A percentile compares a stretch with the other conserved stretches of the same genome.
Evolutionary conservation across 768 basidiomycete species (phyloP).

Genomic region (Lanmaoa pseudosensibilis): DNA sequence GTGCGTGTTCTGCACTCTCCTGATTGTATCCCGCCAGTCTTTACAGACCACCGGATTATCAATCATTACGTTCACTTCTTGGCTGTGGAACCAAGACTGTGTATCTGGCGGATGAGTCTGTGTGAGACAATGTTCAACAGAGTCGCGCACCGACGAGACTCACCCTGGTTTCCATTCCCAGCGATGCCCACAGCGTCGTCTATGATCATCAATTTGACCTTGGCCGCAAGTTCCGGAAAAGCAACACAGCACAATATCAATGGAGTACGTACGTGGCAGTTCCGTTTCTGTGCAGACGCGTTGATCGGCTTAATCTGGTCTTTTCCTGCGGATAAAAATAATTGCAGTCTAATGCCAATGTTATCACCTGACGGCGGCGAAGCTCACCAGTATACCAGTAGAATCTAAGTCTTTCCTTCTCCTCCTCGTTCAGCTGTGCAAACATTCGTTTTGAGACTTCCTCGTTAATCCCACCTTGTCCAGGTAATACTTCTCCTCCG

Average conservation of each 20-base stretch:
- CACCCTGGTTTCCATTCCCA: constrained; percentile 71
- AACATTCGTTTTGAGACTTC: constrained; percentile 63
- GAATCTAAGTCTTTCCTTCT: constrained; percentile 47
- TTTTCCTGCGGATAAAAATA: constrained; percentile 38
- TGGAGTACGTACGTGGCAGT: constrained; percentile 55
- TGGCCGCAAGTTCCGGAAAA: background rate
- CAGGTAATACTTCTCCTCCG: constrained; percentile 60
- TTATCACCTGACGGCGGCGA: background rate
- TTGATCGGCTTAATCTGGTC: constrained; percentile 66
- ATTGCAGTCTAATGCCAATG: background rate
- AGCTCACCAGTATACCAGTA: constrained; percentile 52
- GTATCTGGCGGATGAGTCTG: constrained; percentile 39
- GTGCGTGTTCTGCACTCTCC: constrained; percentile 56
- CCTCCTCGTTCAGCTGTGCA: constrained; percentile 44
- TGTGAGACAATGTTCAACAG: constrained; percentile 3
- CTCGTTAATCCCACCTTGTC: constrained; percentile 73
- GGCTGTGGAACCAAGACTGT: constrained; percentile 72
- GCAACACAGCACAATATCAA: background rate
- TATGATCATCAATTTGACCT: constrained; percentile 65
- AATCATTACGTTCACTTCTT: constrained; percentile 67
- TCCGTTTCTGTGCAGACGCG: constrained; percentile 64
- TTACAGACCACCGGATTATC: constrained; percentile 51
- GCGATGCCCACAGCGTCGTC: constrained; percentile 65
- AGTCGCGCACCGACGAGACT: constrained; percentile 1
- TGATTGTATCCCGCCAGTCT: constrained; percentile 57